Conservation (phyloP, 257 asterid genomes). For the Nicotiana otophora region DNA sequence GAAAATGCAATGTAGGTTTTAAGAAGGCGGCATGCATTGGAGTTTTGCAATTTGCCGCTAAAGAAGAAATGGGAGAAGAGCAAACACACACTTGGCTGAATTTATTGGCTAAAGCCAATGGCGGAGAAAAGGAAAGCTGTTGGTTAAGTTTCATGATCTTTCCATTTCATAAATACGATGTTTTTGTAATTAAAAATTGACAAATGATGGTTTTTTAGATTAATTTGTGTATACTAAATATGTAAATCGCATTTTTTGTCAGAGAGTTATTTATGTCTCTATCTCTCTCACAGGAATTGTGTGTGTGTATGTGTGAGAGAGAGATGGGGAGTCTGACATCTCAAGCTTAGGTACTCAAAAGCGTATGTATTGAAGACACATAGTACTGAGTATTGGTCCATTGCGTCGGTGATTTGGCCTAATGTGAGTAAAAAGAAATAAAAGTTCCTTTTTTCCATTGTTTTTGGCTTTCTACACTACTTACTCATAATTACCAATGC, state of each 20-base stretch:
- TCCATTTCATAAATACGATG: neutral
- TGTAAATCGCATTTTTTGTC: neutral
- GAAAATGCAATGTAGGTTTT: neutral
- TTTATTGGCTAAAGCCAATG: neutral
- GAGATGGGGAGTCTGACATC: neutral
- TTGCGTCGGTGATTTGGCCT: constrained; percentile 2
- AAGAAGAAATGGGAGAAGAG: neutral
- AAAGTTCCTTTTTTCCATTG: no score
- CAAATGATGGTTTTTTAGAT: neutral
- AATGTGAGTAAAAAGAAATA: neutral
- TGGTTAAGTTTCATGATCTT: neutral
- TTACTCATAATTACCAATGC: no score
- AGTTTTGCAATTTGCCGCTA: neutral
- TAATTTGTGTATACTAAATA: neutral
- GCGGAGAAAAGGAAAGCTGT: neutral
- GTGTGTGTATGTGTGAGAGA: neutral
- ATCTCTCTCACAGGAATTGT: neutral
- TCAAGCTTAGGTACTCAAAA: neutral
- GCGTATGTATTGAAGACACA: neutral
- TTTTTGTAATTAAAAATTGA: neutral
- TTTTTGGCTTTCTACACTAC: no score
- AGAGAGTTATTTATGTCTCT: neutral
- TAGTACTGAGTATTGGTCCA: neutral
- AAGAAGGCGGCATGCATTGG: neutral
- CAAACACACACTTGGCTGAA: no score